Conservation (phyloP, 257 asterid species). For the Fraxinus quadrangulata region DNA sequence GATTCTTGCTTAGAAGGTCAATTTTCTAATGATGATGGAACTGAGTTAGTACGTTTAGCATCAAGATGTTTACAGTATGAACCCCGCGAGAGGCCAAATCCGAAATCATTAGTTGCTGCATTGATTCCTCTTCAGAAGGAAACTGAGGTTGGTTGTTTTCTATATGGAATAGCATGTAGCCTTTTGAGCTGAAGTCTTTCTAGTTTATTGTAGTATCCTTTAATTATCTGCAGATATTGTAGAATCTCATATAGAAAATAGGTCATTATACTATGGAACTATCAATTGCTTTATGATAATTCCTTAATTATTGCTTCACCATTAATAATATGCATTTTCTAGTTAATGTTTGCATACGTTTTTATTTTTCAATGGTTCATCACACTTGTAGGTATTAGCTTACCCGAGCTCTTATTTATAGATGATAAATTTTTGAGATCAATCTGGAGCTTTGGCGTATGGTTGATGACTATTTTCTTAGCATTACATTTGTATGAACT, state of each 20-base stretch:
- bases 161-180: background rate
- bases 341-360: background rate
- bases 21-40: conserved; percentile 65
- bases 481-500: background rate
- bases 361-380: background rate
- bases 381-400: background rate
- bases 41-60: conserved; percentile 72
- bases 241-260: background rate
- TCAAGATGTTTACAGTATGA: conserved; percentile 72
- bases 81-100: conserved; percentile 75
- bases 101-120: conserved; percentile 63
- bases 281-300: background rate
- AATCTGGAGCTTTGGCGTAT: background rate
- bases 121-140: conserved; percentile 77
- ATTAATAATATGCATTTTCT: background rate
- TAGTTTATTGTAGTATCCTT: background rate
- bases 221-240: background rate
- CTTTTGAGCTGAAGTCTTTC: background rate
- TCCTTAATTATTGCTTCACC: background rate
- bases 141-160: conserved; percentile 52
- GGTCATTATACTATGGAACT: background rate
- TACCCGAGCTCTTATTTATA: background rate
- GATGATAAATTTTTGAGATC: background rate
- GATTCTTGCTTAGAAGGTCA: conserved; percentile 84
- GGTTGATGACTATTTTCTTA: background rate